These are phyloP conservation scores for Brettanomyces anomalus DNA, from an alignment of 805 yeast genomes.

Conservation along the genomic window DNA sequence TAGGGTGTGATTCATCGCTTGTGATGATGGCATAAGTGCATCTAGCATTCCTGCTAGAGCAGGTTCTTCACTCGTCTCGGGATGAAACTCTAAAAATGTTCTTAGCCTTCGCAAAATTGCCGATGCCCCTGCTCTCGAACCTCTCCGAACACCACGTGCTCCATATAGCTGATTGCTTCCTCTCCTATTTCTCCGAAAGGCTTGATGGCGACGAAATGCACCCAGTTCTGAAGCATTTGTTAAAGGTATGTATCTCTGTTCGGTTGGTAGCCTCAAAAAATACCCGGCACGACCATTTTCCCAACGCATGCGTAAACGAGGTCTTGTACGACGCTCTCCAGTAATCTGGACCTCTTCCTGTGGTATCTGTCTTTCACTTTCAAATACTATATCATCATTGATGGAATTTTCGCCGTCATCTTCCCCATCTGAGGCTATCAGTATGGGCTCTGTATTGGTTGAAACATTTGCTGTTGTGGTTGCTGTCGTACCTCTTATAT, in stretches of 20 bases:
- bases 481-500: too few species aligned
- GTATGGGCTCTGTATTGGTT: not conserved
- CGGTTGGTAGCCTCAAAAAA: not conserved
- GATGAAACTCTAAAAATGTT: not conserved
- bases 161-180: too few species aligned
- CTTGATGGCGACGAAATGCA: not conserved
- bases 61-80: not conserved
- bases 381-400: constrained; percentile 6
- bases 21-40: not conserved
- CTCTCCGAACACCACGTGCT: not conserved
- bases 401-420: constrained; percentile 3
- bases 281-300: constrained; percentile 1
- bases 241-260: constrained; percentile 1
- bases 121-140: not conserved
- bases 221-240: not conserved
- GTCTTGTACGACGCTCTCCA: constrained; percentile 2
- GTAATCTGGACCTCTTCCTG: constrained; percentile 6
- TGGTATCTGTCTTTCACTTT: constrained; percentile 3
- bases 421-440: constrained; percentile 4
- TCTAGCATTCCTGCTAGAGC: not conserved
- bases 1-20: not conserved
- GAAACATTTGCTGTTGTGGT: too few species aligned
- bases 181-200: not conserved
- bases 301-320: not conserved
- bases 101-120: not conserved